Evolutionary conservation across 2,329 filamentous ascomycete genomes (phyloP).

Genomic region (Byssothecium circinans): DNA sequence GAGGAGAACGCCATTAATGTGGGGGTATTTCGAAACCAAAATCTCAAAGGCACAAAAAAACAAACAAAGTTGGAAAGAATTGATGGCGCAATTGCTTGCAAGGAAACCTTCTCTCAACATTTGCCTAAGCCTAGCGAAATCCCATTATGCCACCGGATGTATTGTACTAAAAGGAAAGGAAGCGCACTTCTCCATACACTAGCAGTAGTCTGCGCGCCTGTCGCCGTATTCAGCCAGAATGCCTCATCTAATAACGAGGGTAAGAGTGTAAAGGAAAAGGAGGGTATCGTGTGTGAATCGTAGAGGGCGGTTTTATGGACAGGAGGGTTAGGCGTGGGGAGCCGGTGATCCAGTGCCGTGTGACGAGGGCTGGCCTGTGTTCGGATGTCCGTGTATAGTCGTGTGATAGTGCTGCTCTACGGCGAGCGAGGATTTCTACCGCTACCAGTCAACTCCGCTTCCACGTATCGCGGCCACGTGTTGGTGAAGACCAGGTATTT

Average conservation of each 20-base stretch:
- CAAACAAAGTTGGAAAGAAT: no score
- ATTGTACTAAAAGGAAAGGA: background rate
- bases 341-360: background rate
- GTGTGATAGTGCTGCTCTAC: conserved; percentile 5
- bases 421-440: conserved; percentile 19
- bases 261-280: conserved; percentile 5
- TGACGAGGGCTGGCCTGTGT: conserved; percentile 1
- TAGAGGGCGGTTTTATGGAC: conserved; percentile 13
- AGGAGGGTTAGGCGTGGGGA: background rate
- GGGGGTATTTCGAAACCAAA: conserved; percentile 14
- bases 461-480: conserved; percentile 42
- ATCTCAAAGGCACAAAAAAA: conserved; percentile 1
- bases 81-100: conserved; percentile 10
- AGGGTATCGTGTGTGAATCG: background rate
- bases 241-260: conserved; percentile 11
- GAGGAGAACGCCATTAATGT: conserved; percentile 7
- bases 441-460: conserved; percentile 27
- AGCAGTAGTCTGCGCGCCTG: conserved; percentile 2
- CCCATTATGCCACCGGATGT: no score
- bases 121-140: background rate
- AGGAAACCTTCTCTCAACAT: background rate
- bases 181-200: background rate
- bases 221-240: conserved; percentile 1
- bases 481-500: conserved; percentile 45
- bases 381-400: conserved; percentile 3